These are phyloP conservation scores for Phytophthora pisi DNA, from an alignment of 352 stramenopile genomes.

Conservation along the genomic window DNA sequence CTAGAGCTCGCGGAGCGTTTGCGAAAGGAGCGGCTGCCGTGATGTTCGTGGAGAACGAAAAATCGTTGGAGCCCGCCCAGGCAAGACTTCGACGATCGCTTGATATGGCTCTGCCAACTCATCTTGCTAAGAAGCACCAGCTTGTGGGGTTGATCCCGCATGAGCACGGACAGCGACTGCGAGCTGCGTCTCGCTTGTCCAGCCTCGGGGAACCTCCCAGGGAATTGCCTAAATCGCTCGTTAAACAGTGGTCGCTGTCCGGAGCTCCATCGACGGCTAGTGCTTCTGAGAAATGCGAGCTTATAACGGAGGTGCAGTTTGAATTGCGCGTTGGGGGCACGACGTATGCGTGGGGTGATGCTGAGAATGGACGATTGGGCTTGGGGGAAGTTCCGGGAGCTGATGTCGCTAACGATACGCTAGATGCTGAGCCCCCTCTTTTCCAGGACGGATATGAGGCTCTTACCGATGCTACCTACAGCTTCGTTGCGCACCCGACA, in stretches of 20 bases:
- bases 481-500: slow-evolving; percentile 52
- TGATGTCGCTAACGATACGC: slow-evolving; percentile 1
- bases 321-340: slow-evolving; percentile 54
- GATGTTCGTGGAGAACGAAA: slow-evolving; percentile 50
- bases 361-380: slow-evolving; percentile 61
- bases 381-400: slow-evolving; percentile 35
- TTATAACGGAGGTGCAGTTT: slow-evolving; percentile 56
- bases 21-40: slow-evolving; percentile 55
- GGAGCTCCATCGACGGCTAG: slow-evolving; percentile 13
- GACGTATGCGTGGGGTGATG: slow-evolving; percentile 71
- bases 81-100: slow-evolving; percentile 31
- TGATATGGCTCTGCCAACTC: slow-evolving; percentile 2
- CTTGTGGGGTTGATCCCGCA: slow-evolving; percentile 34
- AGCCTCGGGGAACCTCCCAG: slow-evolving; percentile 7
- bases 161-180: slow-evolving; percentile 33
- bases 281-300: slow-evolving; percentile 33
- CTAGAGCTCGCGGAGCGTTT: slow-evolving; percentile 46
- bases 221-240: neutral
- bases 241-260: slow-evolving; percentile 21
- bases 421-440: slow-evolving; percentile 7
- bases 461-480: slow-evolving; percentile 69
- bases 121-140: slow-evolving; percentile 17
- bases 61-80: slow-evolving; percentile 29
- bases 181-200: slow-evolving; percentile 24
- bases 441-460: slow-evolving; percentile 74